phyloP scores from a whole-genome alignment of 2,329 filamentous ascomycete genomes.

The Pseudogymnoascus sp. region DNA sequence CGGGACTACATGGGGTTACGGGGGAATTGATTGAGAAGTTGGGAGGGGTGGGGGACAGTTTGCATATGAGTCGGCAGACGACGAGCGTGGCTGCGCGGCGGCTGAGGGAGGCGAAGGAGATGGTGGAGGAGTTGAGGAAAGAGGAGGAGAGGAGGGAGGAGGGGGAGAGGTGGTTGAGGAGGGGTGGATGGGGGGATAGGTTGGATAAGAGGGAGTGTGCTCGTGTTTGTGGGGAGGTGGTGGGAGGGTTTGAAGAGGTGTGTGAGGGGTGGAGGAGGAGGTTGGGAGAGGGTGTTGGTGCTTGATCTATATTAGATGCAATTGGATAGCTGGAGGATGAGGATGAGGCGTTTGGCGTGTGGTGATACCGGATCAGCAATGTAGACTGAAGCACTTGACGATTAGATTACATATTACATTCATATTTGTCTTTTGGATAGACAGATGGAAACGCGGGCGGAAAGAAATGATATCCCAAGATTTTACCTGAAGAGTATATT shows the following conservation, averaged over 20 bases:
- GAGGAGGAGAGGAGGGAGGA: conserved; percentile 79
- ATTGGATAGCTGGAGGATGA: not conserved
- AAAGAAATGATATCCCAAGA: not conserved
- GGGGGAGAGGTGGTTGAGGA: conserved; percentile 71
- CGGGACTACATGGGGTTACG: conserved; percentile 61
- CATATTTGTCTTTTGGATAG: not conserved
- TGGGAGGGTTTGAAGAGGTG: conserved; percentile 85
- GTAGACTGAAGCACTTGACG: not conserved
- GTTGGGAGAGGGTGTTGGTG: conserved; percentile 33
- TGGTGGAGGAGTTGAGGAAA: conserved; percentile 73
- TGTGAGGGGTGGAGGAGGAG: conserved; percentile 77
- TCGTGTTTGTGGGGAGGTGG: conserved; percentile 74
- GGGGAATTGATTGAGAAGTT: conserved; percentile 69
- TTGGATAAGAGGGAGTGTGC: conserved; percentile 73
- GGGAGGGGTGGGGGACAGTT: conserved; percentile 77
- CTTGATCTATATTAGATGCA: not conserved
- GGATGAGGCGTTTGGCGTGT: not conserved
- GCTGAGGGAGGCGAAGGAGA: conserved; percentile 71
- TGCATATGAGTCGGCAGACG: conserved; percentile 89
- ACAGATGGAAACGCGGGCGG: not conserved
- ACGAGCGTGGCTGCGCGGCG: conserved; percentile 73
- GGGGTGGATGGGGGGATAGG: conserved; percentile 74
- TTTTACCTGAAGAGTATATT: not conserved
- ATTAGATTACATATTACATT: not conserved
- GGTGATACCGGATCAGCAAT: not conserved